Base-by-base conservation (phyloP, 1,284 basidiomycete genomes). In the Thelephora terrestris region DNA sequence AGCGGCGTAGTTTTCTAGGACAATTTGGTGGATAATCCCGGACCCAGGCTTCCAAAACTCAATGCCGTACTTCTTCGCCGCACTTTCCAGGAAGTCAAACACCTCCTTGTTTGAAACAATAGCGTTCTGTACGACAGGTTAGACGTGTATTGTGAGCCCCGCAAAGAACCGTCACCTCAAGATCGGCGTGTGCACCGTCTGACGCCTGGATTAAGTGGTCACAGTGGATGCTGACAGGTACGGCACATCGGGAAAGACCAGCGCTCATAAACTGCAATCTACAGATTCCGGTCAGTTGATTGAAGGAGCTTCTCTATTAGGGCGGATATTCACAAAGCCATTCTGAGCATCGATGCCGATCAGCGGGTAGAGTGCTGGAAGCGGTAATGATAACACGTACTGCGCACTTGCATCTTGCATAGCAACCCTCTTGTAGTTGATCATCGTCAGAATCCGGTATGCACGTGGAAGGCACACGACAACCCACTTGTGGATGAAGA, bases 361-460 rank as follows among this genome's bases (percentile, higher is more conserved):
- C 9, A 24, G 9, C 43, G 6, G 49, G 40, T 36, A 32, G 1
- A 23, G 7, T 43, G 38, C 25, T 36, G n/a, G 39, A 25, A 23
- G 16, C 36, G 29, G 17, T 20, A 38, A 35, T 12, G 16, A 34
- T 10, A 5, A 34, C 17, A 68, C 81, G 65, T 66, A 89, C 86
- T 99, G 96, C 45, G 96, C 96, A 44, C 93, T 97, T 39, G 96
- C 96, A 68, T 98, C 93, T 66, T 99, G 96, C 91, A 99, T 97
- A 29, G 96, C 96, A 21, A 99, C 93, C 54, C 96, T 75, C 67
- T 98, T 89, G 9, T 5, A 42, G 9, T 9, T 32, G 29, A 42
- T 3, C 12, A 12, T 14, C n/a, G 12, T 42, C 17, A 42, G 39
- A 18, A 42, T 42, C 17, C 14, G 17, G 21, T 2, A 2, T 4